These are phyloP conservation scores for Trifolium dubium DNA, from an alignment of 306 rosid species.

Conservation along the genomic window DNA sequence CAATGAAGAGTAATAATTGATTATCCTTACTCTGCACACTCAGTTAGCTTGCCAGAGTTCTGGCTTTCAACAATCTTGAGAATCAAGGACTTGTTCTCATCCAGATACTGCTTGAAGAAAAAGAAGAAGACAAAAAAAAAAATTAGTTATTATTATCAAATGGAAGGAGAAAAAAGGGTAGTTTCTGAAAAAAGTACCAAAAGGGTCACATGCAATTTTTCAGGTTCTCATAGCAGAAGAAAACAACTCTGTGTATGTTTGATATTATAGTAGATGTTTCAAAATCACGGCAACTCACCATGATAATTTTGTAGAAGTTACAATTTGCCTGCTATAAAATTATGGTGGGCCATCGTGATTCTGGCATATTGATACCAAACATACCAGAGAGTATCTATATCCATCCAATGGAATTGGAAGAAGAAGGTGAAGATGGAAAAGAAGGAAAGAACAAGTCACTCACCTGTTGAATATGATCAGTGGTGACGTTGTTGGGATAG, in stretches of 20 bases:
- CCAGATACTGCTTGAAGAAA: constrained; percentile 79
- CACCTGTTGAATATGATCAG: constrained; percentile 99
- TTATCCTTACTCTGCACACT: constrained; percentile 83
- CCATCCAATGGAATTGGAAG: background rate
- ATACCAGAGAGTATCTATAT: too few relatives aligned
- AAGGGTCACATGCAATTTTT: background rate
- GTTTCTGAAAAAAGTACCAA: background rate
- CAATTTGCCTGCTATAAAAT: too few relatives aligned
- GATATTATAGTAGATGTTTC: too few relatives aligned
- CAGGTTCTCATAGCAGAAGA: background rate
- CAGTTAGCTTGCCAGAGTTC: constrained; percentile 86
- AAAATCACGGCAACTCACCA: too few relatives aligned
- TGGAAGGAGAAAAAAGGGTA: background rate
- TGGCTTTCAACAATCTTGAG: constrained; percentile 99
- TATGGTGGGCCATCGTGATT: too few relatives aligned
- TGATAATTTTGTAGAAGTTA: too few relatives aligned
- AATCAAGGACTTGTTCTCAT: constrained; percentile 94
- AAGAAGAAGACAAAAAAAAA: background rate
- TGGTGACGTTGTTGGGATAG: constrained; percentile 93
- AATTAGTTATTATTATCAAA: background rate
- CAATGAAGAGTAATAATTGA: too few relatives aligned
- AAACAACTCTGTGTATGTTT: too few relatives aligned
- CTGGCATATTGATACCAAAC: too few relatives aligned
- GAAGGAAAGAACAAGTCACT: constrained; percentile 40
- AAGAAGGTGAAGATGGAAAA: background rate